Evolutionary conservation across 371 early-diverging fungal species (phyloP).

Genomic region (Mucor plumbeus): DNA sequence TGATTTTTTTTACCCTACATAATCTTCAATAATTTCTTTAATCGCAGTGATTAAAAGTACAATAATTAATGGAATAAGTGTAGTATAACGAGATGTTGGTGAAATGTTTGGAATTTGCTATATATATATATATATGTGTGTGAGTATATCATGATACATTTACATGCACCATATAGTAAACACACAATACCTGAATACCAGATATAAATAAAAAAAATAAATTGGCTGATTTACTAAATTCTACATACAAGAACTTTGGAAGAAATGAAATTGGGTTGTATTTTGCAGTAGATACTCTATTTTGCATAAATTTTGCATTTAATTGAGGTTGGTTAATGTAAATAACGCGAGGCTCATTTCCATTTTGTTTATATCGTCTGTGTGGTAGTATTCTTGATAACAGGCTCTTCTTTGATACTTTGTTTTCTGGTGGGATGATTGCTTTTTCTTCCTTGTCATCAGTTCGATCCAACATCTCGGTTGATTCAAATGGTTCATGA

Average conservation of each 20-base stretch:
- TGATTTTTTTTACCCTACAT: conserved; percentile 52
- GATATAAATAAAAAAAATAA: conserved; percentile 89
- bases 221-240: conserved; percentile 90
- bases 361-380: background rate
- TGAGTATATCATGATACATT: background rate
- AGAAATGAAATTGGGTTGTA: conserved; percentile 85
- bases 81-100: conserved; percentile 87
- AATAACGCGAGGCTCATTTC: conserved; percentile 60
- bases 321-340: conserved; percentile 69
- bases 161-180: background rate
- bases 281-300: conserved; percentile 81
- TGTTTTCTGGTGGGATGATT: background rate
- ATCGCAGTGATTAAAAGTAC: conserved; percentile 93
- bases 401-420: background rate
- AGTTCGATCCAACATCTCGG: conserved; percentile 16
- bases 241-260: conserved; percentile 86
- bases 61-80: conserved; percentile 89
- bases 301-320: conserved; percentile 74
- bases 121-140: background rate
- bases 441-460: background rate
- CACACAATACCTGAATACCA: conserved; percentile 66
- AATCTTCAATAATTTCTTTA: conserved; percentile 98
- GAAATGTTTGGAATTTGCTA: conserved; percentile 87
- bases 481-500: conserved; percentile 13
- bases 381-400: background rate